Evolutionary conservation across 2,329 filamentous ascomycete genomes (phyloP).

Genomic region (Fusarium temperatum): DNA sequence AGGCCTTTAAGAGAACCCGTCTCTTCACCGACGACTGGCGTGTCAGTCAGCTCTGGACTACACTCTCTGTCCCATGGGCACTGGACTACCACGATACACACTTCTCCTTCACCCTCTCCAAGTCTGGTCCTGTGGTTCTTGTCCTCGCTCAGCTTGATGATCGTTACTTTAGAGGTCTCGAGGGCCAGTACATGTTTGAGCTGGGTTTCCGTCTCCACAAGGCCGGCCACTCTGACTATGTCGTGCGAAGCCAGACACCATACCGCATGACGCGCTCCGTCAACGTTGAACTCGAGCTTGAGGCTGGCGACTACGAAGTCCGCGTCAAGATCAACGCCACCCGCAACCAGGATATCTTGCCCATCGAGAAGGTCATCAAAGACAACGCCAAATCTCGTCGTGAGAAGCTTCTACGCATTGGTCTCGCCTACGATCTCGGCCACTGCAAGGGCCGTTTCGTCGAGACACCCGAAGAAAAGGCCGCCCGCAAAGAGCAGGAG

Average conservation of each 20-base stretch:
- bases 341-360: conserved; percentile 58
- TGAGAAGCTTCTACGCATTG: conserved; percentile 78
- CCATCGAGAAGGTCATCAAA: conserved; percentile 74
- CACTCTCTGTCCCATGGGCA: conserved; percentile 65
- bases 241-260: conserved; percentile 62
- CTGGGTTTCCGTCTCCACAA: conserved; percentile 65
- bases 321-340: conserved; percentile 78
- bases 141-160: conserved; percentile 67
- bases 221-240: conserved; percentile 60
- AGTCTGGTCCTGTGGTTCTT: conserved; percentile 61
- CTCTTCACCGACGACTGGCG: conserved; percentile 66
- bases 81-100: conserved; percentile 62
- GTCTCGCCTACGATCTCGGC: conserved; percentile 74
- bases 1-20: conserved; percentile 66
- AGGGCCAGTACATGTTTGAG: conserved; percentile 65
- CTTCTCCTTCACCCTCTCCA: conserved; percentile 61
- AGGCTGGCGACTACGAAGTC: conserved; percentile 78
- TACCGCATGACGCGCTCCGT: conserved; percentile 76
- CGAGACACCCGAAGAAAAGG: conserved; percentile 60
- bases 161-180: conserved; percentile 65
- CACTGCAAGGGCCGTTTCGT: conserved; percentile 69
- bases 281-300: conserved; percentile 78
- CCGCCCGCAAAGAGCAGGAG: conserved; percentile 56
- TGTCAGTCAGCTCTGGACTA: conserved; percentile 58
- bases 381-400: conserved; percentile 68